Percentiles rank a stretch among this genome's conserved stretches.
These are phyloP conservation scores for Penicillium sclerotigenum DNA, from an alignment of 2,329 filamentous ascomycete species.

Conservation along the genomic window DNA sequence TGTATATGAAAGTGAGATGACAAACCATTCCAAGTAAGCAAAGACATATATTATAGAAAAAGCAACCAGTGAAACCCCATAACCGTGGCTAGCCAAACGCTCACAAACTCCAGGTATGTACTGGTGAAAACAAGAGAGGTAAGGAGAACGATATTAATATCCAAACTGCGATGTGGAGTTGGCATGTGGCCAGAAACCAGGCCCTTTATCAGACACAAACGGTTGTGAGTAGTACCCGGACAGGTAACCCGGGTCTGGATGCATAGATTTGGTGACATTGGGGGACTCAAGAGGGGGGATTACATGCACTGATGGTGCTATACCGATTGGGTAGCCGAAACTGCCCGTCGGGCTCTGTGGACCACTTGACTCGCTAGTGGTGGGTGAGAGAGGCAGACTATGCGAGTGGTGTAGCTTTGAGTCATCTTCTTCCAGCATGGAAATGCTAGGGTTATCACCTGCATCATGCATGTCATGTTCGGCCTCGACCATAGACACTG, in stretches of 20 bases:
- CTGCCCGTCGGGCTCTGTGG: constrained; percentile 17
- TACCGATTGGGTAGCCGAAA: constrained; percentile 12
- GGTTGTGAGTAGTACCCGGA: constrained; percentile 16
- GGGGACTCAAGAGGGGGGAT: constrained; percentile 10
- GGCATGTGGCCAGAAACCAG: constrained; percentile 17
- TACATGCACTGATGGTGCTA: constrained; percentile 10
- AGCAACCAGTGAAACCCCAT: background rate
- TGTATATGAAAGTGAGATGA: background rate
- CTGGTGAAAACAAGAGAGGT: background rate
- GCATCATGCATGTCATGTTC: constrained; percentile 4
- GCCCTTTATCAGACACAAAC: constrained; percentile 13
- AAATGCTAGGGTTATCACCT: background rate
- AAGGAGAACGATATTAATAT: constrained; percentile 9
- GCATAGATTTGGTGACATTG: constrained; percentile 8
- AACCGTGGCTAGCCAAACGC: background rate
- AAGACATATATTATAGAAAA: background rate
- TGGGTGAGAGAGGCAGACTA: constrained; percentile 17
- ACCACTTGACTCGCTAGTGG: constrained; percentile 23
- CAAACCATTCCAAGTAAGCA: background rate
- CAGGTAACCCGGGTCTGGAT: constrained; percentile 11
- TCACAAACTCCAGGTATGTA: constrained; percentile 1
- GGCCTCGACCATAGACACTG: background rate
- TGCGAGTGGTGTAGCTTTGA: constrained; percentile 1
- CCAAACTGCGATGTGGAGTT: constrained; percentile 15
- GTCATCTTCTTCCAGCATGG: constrained; percentile 8